Evolutionary conservation across 75 land plant genomes (phyloP).

Genomic region (Pinus tabuliformis): DNA sequence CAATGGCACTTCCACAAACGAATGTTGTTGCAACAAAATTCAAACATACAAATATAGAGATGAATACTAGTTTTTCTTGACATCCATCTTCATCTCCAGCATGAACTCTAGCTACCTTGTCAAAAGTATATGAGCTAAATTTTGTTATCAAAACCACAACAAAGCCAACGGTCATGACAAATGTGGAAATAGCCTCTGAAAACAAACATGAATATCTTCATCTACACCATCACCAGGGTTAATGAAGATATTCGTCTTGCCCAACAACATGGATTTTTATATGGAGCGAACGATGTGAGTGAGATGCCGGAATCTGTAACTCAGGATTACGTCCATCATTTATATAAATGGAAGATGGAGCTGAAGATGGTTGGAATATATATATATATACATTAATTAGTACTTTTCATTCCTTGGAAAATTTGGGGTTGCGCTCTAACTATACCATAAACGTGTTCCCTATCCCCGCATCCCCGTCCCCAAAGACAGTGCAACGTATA

Average conservation of each 20-base stretch:
- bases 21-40: constrained; percentile 20
- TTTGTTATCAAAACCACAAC: neutral
- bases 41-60: neutral
- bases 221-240: neutral
- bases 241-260: neutral
- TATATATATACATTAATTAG: too few relatives aligned
- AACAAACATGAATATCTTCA: constrained; percentile 4
- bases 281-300: neutral
- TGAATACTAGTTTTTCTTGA: neutral
- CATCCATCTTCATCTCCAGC: neutral
- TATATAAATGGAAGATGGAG: too few relatives aligned
- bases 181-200: neutral
- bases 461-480: too few relatives aligned
- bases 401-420: too few relatives aligned
- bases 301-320: neutral
- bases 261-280: neutral
- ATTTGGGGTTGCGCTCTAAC: too few relatives aligned
- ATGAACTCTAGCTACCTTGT: neutral
- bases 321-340: too few relatives aligned
- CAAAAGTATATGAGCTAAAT: neutral
- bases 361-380: too few relatives aligned
- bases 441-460: too few relatives aligned
- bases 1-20: constrained; percentile 12
- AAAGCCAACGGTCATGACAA: constrained; percentile 1
- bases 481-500: too few relatives aligned